Evolutionary conservation across 345 rosid genomes (phyloP).

Genomic region (Eucalyptus cladocalyx): DNA sequence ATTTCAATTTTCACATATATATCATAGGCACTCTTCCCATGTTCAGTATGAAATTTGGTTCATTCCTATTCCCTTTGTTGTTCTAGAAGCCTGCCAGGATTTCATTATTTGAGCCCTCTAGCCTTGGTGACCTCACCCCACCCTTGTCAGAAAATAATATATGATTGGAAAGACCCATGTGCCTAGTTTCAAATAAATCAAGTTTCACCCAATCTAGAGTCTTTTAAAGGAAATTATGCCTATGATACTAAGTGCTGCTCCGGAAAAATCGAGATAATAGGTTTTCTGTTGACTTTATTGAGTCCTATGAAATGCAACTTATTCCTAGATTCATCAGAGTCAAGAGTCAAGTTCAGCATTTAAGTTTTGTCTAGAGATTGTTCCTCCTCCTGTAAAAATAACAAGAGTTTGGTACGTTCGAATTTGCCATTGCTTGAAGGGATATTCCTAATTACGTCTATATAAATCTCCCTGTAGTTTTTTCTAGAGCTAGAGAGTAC

Average conservation of each 20-base stretch:
- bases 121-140: background rate
- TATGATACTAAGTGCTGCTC: background rate
- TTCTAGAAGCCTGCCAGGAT: accelerated
- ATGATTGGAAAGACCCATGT: background rate
- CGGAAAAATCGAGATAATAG: background rate
- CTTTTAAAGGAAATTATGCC: background rate
- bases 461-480: background rate
- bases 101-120: background rate
- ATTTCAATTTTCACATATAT: too few species aligned
- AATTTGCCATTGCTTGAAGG: background rate
- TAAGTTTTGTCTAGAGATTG: background rate
- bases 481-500: background rate
- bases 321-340: background rate
- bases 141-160: background rate
- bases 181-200: background rate
- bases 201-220: background rate
- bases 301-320: background rate
- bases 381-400: background rate
- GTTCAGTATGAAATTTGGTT: too few species aligned
- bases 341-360: background rate
- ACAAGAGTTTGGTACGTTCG: background rate
- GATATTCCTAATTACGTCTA: background rate
- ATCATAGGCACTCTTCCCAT: background rate
- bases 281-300: background rate
- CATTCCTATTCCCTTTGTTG: accelerated